Conservation (phyloP, 2,329 filamentous ascomycete species). For the Sphaerulina populicola region DNA sequence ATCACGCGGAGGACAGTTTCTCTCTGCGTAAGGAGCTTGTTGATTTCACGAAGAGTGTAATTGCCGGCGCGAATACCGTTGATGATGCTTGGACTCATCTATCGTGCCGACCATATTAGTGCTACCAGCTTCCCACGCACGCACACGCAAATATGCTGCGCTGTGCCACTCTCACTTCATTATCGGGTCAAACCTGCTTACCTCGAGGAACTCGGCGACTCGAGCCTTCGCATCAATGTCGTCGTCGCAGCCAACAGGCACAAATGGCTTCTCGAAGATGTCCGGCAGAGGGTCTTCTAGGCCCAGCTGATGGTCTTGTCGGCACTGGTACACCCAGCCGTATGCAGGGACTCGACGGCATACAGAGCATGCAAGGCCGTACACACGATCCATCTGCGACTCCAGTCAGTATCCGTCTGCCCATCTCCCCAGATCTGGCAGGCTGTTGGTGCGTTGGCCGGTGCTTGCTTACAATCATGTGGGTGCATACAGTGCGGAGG, state of each 20-base stretch:
- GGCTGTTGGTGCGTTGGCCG: neutral
- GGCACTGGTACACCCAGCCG: constrained; percentile 68
- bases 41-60: constrained; percentile 39
- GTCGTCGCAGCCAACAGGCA: constrained; percentile 16
- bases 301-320: constrained; percentile 46
- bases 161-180: too few relatives aligned
- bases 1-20: constrained; percentile 28
- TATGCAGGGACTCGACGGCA: constrained; percentile 51
- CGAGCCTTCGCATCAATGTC: constrained; percentile 21
- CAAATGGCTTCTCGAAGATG: constrained; percentile 8
- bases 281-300: constrained; percentile 11
- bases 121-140: neutral
- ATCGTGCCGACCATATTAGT: neutral
- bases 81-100: constrained; percentile 36
- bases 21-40: constrained; percentile 38
- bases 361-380: constrained; percentile 49
- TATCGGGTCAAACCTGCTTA: neutral
- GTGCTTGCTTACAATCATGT: constrained; percentile 42
- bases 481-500: constrained; percentile 49
- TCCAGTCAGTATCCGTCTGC: neutral
- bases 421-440: neutral
- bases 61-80: constrained; percentile 37
- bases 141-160: neutral
- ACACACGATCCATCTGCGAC: constrained; percentile 53
- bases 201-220: constrained; percentile 24